Evolutionary conservation across 495 filamentous ascomycete species (phyloP).

Genomic region (Penicillium daleae): DNA sequence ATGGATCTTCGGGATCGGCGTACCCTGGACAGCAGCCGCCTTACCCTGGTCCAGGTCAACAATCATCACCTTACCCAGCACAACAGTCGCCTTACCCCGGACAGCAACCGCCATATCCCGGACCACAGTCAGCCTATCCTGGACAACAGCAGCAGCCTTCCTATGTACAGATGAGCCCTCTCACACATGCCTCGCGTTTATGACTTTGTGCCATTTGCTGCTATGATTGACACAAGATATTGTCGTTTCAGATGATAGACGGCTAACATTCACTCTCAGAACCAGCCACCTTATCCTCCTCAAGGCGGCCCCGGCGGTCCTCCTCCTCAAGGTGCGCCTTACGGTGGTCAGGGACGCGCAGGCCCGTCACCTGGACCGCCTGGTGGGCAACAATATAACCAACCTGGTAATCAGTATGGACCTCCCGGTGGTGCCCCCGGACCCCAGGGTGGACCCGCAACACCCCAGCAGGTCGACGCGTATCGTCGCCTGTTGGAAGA

Average conservation of each 20-base stretch:
- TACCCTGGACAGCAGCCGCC: constrained; percentile 35
- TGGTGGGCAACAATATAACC: constrained; percentile 28
- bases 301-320: background rate
- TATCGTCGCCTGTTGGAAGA: constrained; percentile 58
- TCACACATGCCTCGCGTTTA: constrained; percentile 16
- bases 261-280: constrained; percentile 26
- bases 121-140: constrained; percentile 22
- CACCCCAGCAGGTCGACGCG: constrained; percentile 50
- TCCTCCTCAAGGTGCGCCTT: constrained; percentile 33
- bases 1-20: constrained; percentile 39
- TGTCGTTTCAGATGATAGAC: background rate
- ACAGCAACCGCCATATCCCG: constrained; percentile 18
- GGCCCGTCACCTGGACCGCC: constrained; percentile 37
- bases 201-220: constrained; percentile 14
- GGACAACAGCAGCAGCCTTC: constrained; percentile 27
- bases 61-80: constrained; percentile 28
- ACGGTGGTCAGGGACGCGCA: constrained; percentile 37
- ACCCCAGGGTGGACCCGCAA: constrained; percentile 37
- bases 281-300: constrained; percentile 35
- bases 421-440: constrained; percentile 30
- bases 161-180: constrained; percentile 36
- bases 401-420: constrained; percentile 35
- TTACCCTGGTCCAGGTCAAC: constrained; percentile 20
- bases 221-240: background rate
- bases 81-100: constrained; percentile 10